Evolutionary conservation across 129 eudicot species (phyloP), one percentile per base, ranked within the genome.

Genomic region (Escallonia herrerae): DNA sequence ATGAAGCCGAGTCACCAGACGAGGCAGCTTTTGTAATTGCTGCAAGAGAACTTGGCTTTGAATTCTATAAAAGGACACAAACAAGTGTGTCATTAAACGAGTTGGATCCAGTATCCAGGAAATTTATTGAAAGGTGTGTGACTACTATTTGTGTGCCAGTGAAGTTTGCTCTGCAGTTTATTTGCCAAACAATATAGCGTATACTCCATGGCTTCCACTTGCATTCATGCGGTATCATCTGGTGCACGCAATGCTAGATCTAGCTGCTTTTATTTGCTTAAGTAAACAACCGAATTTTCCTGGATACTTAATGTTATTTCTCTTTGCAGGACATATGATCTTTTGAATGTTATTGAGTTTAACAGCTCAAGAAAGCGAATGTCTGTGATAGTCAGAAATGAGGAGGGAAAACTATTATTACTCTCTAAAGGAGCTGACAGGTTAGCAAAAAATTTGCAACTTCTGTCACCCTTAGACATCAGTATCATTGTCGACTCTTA

Each of bases 1-100:
- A 94, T 66, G 99, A 94, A 84, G 99, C 97, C 13, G 99, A 94
- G 59, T 94, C 99, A 22, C 99, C 99, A 5, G 97, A 94, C 63
- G 99, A 94, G 76, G 99, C 99, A 56, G 95, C 99, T 14, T 86
- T 89, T 62, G 97, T 94, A 22, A 80, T 89, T 42, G 99, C 99
- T 2, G 99, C 99, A 8, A 74, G 84, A 76, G 97, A 94, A 74
- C 77, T 94, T 22, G 99, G 99, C 0, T 94, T 89, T 57, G 95
- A 89, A 56, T 94, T 94, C 72, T 84, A 78, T 51, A 82, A 89
- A 62, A 82, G 99, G 67, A 86, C 99, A 8, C 99, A 94, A 68
- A 78, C 90, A n/a, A 80, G 70, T 8, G 80, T 94, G 66, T 81
- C 86, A 15, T 76, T 89, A 50, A 60, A 63, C 41, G 99, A 93